phyloP scores from a whole-genome alignment of 495 filamentous ascomycete genomes.

The Penicillium cinerascens region DNA sequence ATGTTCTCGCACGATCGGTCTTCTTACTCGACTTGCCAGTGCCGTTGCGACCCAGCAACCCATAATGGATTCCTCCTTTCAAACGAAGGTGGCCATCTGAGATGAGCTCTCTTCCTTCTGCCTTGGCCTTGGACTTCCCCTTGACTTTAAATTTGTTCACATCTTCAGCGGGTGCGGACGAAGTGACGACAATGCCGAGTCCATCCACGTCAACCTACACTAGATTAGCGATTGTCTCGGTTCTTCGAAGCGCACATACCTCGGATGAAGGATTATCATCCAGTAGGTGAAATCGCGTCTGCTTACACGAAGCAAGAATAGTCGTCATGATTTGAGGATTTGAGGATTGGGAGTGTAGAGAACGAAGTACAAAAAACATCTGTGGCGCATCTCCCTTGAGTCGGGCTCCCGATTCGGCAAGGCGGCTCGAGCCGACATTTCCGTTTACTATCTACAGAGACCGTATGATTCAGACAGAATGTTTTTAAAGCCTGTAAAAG shows the following conservation, averaged over 20 bases:
- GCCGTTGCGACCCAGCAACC: constrained; percentile 72
- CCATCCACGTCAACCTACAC: constrained; percentile 64
- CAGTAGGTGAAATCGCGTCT: constrained; percentile 45
- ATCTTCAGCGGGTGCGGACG: constrained; percentile 25
- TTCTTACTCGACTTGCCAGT: constrained; percentile 73
- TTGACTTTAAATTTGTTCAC: constrained; percentile 40
- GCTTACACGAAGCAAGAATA: constrained; percentile 47
- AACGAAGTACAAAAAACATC: neutral
- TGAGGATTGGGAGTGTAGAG: constrained; percentile 17
- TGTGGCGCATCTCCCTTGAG: neutral
- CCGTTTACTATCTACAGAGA: neutral
- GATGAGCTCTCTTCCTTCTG: constrained; percentile 63
- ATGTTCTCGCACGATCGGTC: neutral
- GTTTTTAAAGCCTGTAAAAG: too few relatives aligned
- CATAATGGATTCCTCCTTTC: constrained; percentile 68
- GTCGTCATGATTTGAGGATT: neutral
- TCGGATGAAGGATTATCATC: constrained; percentile 40
- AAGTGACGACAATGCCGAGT: constrained; percentile 58
- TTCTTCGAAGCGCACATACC: constrained; percentile 16
- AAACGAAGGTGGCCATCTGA: constrained; percentile 63
- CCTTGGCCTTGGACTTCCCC: constrained; percentile 50
- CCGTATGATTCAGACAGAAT: neutral
- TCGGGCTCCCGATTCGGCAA: constrained; percentile 34
- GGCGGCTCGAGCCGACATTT: neutral
- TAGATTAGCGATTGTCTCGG: neutral